These are phyloP conservation scores for Podospora sp. DNA, from an alignment of 495 filamentous ascomycete species.

Conservation along the genomic window DNA sequence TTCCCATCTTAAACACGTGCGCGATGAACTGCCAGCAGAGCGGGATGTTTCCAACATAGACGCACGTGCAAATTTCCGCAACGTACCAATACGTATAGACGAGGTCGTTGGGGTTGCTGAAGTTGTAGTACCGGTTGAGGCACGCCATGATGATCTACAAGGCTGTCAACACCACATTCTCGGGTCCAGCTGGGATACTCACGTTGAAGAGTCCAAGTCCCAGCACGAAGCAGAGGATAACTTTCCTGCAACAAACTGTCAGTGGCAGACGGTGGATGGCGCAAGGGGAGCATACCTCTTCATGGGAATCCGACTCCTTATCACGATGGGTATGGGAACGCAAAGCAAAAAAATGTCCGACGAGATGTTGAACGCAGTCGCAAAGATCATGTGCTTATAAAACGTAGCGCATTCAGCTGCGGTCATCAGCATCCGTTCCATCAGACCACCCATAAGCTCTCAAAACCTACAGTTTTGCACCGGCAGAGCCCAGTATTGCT, in stretches of 20 bases:
- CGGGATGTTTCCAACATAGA: constrained; percentile 54
- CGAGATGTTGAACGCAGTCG: constrained; percentile 53
- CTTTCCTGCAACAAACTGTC: constrained; percentile 28
- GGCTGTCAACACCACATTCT: constrained; percentile 11
- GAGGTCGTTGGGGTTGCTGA: constrained; percentile 43
- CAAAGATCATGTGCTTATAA: constrained; percentile 48
- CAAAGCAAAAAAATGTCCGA: constrained; percentile 52
- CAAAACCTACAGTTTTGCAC: constrained; percentile 11
- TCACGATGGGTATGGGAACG: constrained; percentile 48
- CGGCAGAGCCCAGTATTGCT: constrained; percentile 20
- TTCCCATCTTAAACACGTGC: constrained; percentile 15
- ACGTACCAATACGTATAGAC: constrained; percentile 56
- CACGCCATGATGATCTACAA: constrained; percentile 51
- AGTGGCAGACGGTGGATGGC: neutral
- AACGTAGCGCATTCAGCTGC: constrained; percentile 50
- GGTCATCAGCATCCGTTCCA: neutral
- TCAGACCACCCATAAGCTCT: neutral
- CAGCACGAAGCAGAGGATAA: constrained; percentile 47
- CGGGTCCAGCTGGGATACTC: neutral
- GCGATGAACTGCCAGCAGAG: constrained; percentile 44
- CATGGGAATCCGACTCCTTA: constrained; percentile 39
- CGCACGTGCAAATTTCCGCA: constrained; percentile 48
- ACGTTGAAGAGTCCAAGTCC: constrained; percentile 38
- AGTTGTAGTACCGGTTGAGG: constrained; percentile 52
- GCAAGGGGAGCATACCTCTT: constrained; percentile 32